phyloP scores from a whole-genome alignment of 257 asterid genomes.

The Oldenlandia corymbosa region DNA sequence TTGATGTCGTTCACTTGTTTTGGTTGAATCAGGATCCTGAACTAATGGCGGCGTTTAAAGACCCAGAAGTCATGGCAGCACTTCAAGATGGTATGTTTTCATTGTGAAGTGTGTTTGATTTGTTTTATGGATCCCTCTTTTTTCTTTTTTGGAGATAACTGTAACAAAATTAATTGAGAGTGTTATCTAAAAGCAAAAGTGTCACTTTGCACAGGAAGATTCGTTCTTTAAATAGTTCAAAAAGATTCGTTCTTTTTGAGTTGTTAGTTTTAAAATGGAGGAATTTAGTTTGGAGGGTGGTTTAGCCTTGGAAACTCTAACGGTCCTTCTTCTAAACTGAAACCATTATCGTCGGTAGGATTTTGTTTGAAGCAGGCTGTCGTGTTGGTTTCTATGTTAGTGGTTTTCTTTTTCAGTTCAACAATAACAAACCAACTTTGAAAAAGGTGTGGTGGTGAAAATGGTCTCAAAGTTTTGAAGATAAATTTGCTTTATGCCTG shows the following conservation, averaged over 20 bases:
- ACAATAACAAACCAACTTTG: background rate
- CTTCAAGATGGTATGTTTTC: constrained; percentile 81
- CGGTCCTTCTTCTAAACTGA: background rate
- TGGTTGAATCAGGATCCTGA: constrained; percentile 81
- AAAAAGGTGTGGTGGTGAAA: background rate
- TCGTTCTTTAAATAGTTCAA: no score
- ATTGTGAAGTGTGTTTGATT: background rate
- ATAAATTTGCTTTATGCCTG: background rate
- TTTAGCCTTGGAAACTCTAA: background rate
- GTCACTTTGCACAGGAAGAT: no score
- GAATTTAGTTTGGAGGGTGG: background rate
- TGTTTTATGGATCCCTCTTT: background rate
- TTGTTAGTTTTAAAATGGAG: no score
- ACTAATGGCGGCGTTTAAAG: constrained; percentile 93
- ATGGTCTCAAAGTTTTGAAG: background rate
- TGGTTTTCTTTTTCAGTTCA: background rate
- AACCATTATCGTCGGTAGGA: no score
- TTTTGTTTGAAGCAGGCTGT: no score
- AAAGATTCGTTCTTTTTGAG: no score
- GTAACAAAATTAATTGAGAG: background rate
- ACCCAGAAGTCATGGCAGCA: constrained; percentile 98
- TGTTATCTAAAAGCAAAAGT: background rate
- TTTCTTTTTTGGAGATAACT: background rate
- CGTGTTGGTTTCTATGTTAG: background rate
- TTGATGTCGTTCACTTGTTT: constrained; percentile 11